These are phyloP conservation scores for Debaryomyces maramus DNA, from an alignment of 805 yeast genomes.

Conservation along the genomic window DNA sequence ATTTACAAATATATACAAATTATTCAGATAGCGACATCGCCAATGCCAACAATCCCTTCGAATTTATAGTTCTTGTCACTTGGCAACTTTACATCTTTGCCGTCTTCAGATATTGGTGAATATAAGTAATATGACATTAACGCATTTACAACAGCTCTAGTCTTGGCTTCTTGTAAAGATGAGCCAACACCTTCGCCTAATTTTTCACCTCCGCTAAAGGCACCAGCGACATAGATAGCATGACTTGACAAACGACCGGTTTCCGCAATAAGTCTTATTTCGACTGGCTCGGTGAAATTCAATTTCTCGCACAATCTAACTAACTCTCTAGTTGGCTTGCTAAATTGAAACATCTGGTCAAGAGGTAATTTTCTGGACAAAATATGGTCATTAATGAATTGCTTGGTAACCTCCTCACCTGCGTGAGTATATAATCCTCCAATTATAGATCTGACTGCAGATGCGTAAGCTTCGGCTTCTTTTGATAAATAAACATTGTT, in stretches of 20 bases:
- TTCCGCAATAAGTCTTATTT: slow-evolving; percentile 79
- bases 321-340: slow-evolving; percentile 83
- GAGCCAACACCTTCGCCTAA: slow-evolving; percentile 95
- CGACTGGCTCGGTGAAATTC: slow-evolving; percentile 69
- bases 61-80: slow-evolving; percentile 51
- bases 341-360: slow-evolving; percentile 72
- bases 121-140: slow-evolving; percentile 91
- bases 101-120: slow-evolving; percentile 60
- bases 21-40: slow-evolving; percentile 44
- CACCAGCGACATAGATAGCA: slow-evolving; percentile 90
- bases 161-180: slow-evolving; percentile 85
- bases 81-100: slow-evolving; percentile 52
- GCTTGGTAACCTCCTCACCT: slow-evolving; percentile 62
- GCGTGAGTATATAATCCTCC: slow-evolving; percentile 80
- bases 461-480: slow-evolving; percentile 53
- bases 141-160: slow-evolving; percentile 88
- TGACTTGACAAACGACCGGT: slow-evolving; percentile 84
- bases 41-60: slow-evolving; percentile 42
- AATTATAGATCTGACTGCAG: slow-evolving; percentile 76
- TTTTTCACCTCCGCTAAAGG: slow-evolving; percentile 77
- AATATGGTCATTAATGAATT: slow-evolving; percentile 72
- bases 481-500: slow-evolving; percentile 29
- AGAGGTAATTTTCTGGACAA: slow-evolving; percentile 81
- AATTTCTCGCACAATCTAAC: slow-evolving; percentile 75
- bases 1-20: slow-evolving; percentile 20